Evolutionary conservation across 192 early-diverging fungal species (phyloP).

Genomic region (Gryganskiella cystojenkinii): DNA sequence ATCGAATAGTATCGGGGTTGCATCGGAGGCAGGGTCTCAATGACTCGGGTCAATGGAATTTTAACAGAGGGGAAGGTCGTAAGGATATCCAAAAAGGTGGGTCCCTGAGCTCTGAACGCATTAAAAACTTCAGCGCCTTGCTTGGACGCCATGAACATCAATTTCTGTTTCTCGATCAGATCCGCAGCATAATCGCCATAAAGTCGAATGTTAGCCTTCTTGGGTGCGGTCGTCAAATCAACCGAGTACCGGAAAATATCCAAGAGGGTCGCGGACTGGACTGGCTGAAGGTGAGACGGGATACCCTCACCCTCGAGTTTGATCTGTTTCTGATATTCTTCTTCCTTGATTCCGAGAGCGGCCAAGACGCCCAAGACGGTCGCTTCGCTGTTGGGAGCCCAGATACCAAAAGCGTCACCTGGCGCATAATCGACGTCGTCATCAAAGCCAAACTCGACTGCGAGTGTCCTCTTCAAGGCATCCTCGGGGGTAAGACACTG

Average conservation of each 20-base stretch:
- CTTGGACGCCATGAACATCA: conserved; percentile 84
- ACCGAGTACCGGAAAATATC: conserved; percentile 81
- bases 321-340: conserved; percentile 38
- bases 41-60: conserved; percentile 74
- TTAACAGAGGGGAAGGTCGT: conserved; percentile 79
- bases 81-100: conserved; percentile 86
- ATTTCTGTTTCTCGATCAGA: conserved; percentile 73
- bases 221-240: conserved; percentile 77
- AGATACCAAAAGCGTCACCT: conserved; percentile 90
- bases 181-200: conserved; percentile 84
- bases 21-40: conserved; percentile 83
- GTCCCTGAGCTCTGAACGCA: conserved; percentile 70
- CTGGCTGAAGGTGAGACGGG: conserved; percentile 63
- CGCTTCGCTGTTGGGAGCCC: conserved; percentile 82
- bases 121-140: conserved; percentile 78
- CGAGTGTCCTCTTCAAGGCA: conserved; percentile 79
- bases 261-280: conserved; percentile 55
- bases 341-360: conserved; percentile 62
- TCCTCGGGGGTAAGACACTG: conserved; percentile 70
- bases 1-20: conserved; percentile 93
- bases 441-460: conserved; percentile 66
- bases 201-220: conserved; percentile 85
- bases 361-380: conserved; percentile 75
- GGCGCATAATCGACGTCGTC: conserved; percentile 65
- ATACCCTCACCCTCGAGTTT: conserved; percentile 59